Percentiles rank a stretch among this genome's conserved stretches.
These are phyloP conservation scores for Debaryomycetaceae sp. DNA, from an alignment of 1,139 yeast genomes.

Conservation along the genomic window DNA sequence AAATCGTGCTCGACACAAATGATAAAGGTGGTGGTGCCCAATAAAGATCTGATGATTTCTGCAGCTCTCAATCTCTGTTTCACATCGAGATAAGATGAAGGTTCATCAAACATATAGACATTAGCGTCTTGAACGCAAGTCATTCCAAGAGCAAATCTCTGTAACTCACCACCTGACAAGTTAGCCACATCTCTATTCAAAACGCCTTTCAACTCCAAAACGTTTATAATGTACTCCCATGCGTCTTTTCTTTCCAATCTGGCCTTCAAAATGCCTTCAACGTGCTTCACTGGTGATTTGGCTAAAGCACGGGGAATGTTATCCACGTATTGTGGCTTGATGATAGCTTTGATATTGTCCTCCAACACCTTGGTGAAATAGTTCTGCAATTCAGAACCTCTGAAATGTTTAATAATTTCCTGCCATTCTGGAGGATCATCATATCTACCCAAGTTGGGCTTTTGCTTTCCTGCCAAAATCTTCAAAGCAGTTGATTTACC, in stretches of 20 bases:
- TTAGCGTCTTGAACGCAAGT: conserved; percentile 93
- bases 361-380: conserved; percentile 91
- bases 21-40: conserved; percentile 73
- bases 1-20: conserved; percentile 98
- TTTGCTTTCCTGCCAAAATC: conserved; percentile 96
- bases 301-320: conserved; percentile 91
- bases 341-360: conserved; percentile 89
- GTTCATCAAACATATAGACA: conserved; percentile 99
- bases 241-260: conserved; percentile 65
- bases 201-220: conserved; percentile 70
- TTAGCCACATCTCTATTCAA: conserved; percentile 82
- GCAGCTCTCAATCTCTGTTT: conserved; percentile 99
- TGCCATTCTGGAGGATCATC: conserved; percentile 98
- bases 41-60: conserved; percentile 79
- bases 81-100: conserved; percentile 95
- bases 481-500: conserved; percentile 98
- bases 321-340: conserved; percentile 97
- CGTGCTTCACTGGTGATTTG: conserved; percentile 83
- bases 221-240: conserved; percentile 58
- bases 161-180: conserved; percentile 97
- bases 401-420: conserved; percentile 82
- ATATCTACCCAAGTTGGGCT: conserved; percentile 90
- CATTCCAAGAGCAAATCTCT: conserved; percentile 97
- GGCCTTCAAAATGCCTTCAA: conserved; percentile 75
- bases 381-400: conserved; percentile 97